phyloP scores from a whole-genome alignment of 768 basidiomycete genomes.

The Calvatia gigantea region DNA sequence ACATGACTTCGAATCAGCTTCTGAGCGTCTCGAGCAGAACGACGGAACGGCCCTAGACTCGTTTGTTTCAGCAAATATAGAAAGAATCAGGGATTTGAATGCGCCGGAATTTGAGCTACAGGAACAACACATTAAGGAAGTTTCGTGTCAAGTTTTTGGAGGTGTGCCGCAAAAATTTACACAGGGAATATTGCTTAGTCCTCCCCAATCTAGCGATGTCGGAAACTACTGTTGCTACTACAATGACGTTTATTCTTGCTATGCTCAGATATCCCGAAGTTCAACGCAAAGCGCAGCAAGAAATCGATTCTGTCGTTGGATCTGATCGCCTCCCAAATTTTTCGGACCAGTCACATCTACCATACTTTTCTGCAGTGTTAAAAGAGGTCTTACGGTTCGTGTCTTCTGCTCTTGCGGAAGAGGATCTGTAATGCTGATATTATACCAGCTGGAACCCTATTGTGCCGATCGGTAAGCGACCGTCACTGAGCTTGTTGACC shows the following conservation, averaged over 20 bases:
- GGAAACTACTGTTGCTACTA: slow-evolving; percentile 26
- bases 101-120: neutral
- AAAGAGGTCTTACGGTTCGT: slow-evolving; percentile 20
- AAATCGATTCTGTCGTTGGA: slow-evolving; percentile 6
- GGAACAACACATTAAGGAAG: neutral
- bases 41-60: neutral
- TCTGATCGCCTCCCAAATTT: slow-evolving; percentile 13
- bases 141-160: neutral
- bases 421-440: no score
- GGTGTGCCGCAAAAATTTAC: neutral
- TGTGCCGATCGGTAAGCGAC: neutral
- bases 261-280: slow-evolving; percentile 10
- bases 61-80: neutral
- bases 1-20: no score
- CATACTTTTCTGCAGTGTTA: slow-evolving; percentile 21
- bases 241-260: slow-evolving; percentile 34
- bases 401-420: no score
- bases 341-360: slow-evolving; percentile 15
- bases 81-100: neutral
- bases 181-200: neutral
- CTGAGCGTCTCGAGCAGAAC: neutral
- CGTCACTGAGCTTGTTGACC: neutral
- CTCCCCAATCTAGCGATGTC: neutral
- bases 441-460: slow-evolving; percentile 3
- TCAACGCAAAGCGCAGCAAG: slow-evolving; percentile 7